Conservation (phyloP, 2,329 filamentous ascomycete genomes). For the Leptographium procerum region DNA sequence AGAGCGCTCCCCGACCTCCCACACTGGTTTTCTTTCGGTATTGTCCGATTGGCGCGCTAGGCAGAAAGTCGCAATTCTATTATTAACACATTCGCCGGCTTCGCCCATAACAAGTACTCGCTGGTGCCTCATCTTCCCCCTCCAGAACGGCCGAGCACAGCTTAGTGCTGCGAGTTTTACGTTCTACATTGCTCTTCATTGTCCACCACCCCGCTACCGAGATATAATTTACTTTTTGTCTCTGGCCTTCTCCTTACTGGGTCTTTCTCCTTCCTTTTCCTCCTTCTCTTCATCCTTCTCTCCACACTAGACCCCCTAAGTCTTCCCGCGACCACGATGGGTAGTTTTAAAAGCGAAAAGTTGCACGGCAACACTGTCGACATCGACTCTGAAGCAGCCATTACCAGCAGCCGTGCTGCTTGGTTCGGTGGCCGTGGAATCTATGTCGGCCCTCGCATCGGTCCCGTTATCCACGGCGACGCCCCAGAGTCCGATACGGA, state of each 20-base stretch:
- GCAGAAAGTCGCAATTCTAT: background rate
- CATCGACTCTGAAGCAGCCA: constrained; percentile 7
- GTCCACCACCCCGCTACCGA: too few species aligned
- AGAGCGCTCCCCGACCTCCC: background rate
- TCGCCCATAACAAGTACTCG: too few species aligned
- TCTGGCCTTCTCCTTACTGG: too few species aligned
- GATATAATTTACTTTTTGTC: too few species aligned
- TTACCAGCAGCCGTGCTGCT: constrained; percentile 19
- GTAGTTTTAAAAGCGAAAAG: constrained; percentile 4
- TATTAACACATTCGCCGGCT: too few species aligned
- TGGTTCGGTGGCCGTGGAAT: constrained; percentile 29
- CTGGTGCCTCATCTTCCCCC: too few species aligned
- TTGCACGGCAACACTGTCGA: background rate
- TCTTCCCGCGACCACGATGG: constrained; percentile 10
- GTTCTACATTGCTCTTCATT: too few species aligned
- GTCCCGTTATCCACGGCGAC: constrained; percentile 27
- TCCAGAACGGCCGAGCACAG: too few species aligned
- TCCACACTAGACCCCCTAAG: constrained; percentile 1
- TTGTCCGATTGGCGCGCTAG: background rate
- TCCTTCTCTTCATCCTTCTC: background rate
- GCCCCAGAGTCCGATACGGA: constrained; percentile 28
- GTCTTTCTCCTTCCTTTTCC: background rate
- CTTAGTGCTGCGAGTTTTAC: too few species aligned
- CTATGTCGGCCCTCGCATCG: constrained; percentile 39
- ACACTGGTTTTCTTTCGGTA: background rate